Base-by-base conservation (phyloP, 805 yeast species). In the Saturnispora sekii region DNA sequence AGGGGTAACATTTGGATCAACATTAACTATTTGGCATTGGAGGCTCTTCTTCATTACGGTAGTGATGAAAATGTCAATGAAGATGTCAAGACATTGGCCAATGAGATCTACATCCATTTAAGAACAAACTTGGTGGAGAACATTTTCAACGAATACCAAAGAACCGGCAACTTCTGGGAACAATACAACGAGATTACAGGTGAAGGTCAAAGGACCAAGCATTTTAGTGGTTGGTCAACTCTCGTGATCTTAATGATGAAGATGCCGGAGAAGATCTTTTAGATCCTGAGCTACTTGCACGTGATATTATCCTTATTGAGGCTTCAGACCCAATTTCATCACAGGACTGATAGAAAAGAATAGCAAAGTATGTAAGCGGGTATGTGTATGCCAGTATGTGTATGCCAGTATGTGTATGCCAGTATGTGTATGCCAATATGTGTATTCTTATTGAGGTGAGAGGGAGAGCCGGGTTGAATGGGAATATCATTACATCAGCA, bases 141-240 rank as follows among this genome's bases (percentile, higher is more conserved):
- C 51, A 76, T 86, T 4, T 76, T 68, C 57, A 58, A 68, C n/a
- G 76, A 84, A 54, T 88, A 94, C 84, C 54, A 71, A 45, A 58
- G 64, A 29, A 82, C 94, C 0, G 96, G 96, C 0, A 84, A 72
- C 57, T 86, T 85, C 5, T 90, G 88, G 83, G 98, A 93, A 57
- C 90, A 87, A 58, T 93, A 93, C 61, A 80, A 84, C 52, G 90
- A 86, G 50, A 58, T 54, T 11, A 77, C 79, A 8, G 98, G 98
- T 1, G 59, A 64, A 2, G 84, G 87, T 3, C 74, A 75, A 52
- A 89, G 97, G 7, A 89, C 90, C 9, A 81, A 84, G 61, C 90
- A 86, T 59, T 93, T 93, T 65, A 69, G 86, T 35, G 98, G 98
- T 2, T 93, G 98, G 98, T 81, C 97, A 1, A 79, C 95, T 1